Evolutionary conservation across 345 rosid genomes (phyloP).

Genomic region (Eucalyptus tenuipes): DNA sequence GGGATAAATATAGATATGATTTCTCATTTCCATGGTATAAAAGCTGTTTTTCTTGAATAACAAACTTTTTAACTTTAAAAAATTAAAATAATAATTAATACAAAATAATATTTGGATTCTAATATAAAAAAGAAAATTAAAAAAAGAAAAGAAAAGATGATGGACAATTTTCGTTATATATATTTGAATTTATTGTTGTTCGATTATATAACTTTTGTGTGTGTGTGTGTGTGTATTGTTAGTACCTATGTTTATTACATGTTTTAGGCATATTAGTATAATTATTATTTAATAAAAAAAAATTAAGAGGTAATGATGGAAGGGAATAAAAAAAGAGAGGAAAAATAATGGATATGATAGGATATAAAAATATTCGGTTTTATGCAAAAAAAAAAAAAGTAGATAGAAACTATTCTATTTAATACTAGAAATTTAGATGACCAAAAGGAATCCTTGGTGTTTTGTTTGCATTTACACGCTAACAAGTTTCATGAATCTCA

Average conservation of each 20-base stretch:
- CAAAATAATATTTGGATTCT: too few relatives aligned
- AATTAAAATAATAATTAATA: too few relatives aligned
- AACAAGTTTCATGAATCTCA: not conserved
- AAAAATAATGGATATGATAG: too few relatives aligned
- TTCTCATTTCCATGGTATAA: not conserved
- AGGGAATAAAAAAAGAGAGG: not conserved
- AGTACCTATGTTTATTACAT: not conserved
- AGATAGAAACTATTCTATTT: not conserved
- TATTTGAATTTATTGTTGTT: too few relatives aligned
- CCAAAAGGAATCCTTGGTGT: not conserved
- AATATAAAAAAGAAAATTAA: too few relatives aligned
- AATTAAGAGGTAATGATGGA: not conserved
- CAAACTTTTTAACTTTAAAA: too few relatives aligned
- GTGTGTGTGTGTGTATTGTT: rapidly evolving
- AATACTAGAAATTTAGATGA: not conserved
- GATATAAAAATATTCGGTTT: rapidly evolving
- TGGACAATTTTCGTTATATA: not conserved
- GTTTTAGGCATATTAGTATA: not conserved
- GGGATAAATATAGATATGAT: too few relatives aligned
- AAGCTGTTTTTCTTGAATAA: not conserved
- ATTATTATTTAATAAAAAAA: too few relatives aligned
- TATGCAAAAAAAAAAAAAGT: rapidly evolving
- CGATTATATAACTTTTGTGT: not conserved
- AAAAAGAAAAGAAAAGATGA: too few relatives aligned
- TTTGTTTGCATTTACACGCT: not conserved